A percentile compares a stretch with the other conserved stretches of the same genome.
Conservation (phyloP, 2,329 filamentous ascomycete species). For the Rachicladosporium sp. region DNA sequence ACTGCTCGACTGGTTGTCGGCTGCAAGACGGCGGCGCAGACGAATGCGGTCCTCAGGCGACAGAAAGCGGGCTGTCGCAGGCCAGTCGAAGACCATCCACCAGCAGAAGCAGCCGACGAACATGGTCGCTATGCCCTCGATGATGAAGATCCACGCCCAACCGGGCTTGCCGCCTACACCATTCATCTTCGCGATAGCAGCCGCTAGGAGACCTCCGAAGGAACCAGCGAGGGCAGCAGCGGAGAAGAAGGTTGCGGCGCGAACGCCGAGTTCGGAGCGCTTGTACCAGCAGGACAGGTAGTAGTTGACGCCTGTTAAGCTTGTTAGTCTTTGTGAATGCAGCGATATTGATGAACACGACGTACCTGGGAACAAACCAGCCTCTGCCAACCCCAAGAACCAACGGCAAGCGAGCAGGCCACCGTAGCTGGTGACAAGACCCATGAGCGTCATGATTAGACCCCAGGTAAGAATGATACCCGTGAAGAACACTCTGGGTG, state of each 20-base stretch:
- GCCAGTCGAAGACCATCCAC: conserved; percentile 41
- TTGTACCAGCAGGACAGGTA: conserved; percentile 69
- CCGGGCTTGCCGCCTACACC: conserved; percentile 40
- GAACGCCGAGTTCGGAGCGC: conserved; percentile 64
- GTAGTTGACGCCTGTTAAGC: conserved; percentile 36
- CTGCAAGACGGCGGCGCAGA: conserved; percentile 14
- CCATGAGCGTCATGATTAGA: conserved; percentile 46
- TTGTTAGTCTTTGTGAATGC: conserved; percentile 11
- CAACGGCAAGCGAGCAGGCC: conserved; percentile 26
- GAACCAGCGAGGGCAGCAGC: conserved; percentile 68
- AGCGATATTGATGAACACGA: conserved; percentile 2
- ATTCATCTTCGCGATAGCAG: conserved; percentile 58
- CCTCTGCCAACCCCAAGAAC: conserved; percentile 61
- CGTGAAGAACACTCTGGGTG: conserved; percentile 62
- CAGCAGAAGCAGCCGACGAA: conserved; percentile 36
- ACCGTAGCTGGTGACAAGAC: conserved; percentile 15
- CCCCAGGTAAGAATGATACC: conserved; percentile 70
- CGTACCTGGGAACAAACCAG: conserved; percentile 47
- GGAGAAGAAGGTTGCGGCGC: conserved; percentile 73
- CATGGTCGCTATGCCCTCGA: conserved; percentile 55
- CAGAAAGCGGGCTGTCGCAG: conserved; percentile 46
- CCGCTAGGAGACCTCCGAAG: conserved; percentile 62
- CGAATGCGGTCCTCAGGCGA: conserved; percentile 27
- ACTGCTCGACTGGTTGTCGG: conserved; percentile 15
- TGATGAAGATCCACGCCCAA: conserved; percentile 34